Percentiles rank a stretch among this genome's conserved stretches.
Conservation (phyloP, 306 rosid species). For the Citrullus colocynthis region DNA sequence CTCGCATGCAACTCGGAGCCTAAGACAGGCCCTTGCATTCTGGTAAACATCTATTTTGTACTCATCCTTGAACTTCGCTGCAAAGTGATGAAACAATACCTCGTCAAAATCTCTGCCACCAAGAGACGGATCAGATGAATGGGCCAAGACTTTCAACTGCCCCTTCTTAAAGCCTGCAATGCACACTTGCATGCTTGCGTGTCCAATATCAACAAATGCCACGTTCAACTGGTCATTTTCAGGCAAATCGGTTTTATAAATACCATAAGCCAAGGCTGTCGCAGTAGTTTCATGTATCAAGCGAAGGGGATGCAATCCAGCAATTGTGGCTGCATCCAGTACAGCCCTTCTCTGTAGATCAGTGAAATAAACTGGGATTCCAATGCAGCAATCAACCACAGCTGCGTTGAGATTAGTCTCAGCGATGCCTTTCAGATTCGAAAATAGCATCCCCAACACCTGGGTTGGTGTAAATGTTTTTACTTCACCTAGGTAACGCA, state of each 20-base stretch:
- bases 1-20: constrained; percentile 82
- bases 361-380: constrained; percentile 84
- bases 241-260: constrained; percentile 88
- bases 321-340: constrained; percentile 80
- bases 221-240: constrained; percentile 73
- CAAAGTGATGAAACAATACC: constrained; percentile 67
- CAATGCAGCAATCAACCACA: constrained; percentile 86
- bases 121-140: constrained; percentile 66
- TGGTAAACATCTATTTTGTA: constrained; percentile 74
- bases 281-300: constrained; percentile 86
- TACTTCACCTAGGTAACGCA: constrained; percentile 53
- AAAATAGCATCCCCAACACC: constrained; percentile 65
- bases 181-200: constrained; percentile 95
- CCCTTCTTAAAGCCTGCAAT: constrained; percentile 90
- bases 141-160: constrained; percentile 73
- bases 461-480: constrained; percentile 71
- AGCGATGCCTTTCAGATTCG: constrained; percentile 68
- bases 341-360: constrained; percentile 92
- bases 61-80: constrained; percentile 59
- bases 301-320: constrained; percentile 83
- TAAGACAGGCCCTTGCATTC: constrained; percentile 75
- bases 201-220: constrained; percentile 89
- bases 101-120: constrained; percentile 98
- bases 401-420: constrained; percentile 75
- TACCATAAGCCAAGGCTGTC: constrained; percentile 91